Evolutionary conservation across 257 asterid species (phyloP), one percentile per base, ranked within the genome.

Genomic region (Craterostigma plantagineum): DNA sequence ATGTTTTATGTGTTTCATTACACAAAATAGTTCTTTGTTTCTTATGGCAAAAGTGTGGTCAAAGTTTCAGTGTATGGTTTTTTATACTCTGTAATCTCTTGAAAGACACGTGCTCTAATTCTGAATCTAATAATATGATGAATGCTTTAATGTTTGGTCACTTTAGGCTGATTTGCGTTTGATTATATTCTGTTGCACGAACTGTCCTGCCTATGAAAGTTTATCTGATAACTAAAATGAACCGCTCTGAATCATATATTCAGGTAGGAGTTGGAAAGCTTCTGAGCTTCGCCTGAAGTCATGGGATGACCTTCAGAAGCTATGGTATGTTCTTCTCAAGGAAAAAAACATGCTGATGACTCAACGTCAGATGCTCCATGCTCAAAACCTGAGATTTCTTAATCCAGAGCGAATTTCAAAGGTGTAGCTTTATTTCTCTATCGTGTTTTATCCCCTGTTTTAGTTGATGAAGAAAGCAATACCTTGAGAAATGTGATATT

Each of bases 181-280:
- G 30, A 23, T 2, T 23, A 23, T 23, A 23, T 23, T 14, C 2
- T 1, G 16, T 11, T 37, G 14, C 45, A 3, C 3, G 9, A 14
- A 11, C 12, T 41, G 14, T 1, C 12, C 2, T n/a, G 14, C 45
- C 14, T 41, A 3, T 41, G 16, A 14, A 14, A n/a, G 17, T 3
- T 41, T 14, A 41, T 8, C 14, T 14, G 3, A 41, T 8, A 41
- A 41, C 12, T 14, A 17, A 42, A 43, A 67, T 45, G 30, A 23
- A 23, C 30, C 30, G 2, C 30, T 23, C 4, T 23, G 30, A 23
- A 23, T 23, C 30, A 6, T 23, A 23, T 23, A 23, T 23, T 23
- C 45, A 87, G 95, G 95, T 63, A 66, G 93, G 63, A 50, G 98
- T 52, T 87, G 95, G 95, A 87, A 87, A 70, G 95, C 98, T 56